Evolutionary conservation across 2,329 filamentous ascomycete species (phyloP), one percentile per base, ranked within the genome.

Genomic region (Fusarium sp.): DNA sequence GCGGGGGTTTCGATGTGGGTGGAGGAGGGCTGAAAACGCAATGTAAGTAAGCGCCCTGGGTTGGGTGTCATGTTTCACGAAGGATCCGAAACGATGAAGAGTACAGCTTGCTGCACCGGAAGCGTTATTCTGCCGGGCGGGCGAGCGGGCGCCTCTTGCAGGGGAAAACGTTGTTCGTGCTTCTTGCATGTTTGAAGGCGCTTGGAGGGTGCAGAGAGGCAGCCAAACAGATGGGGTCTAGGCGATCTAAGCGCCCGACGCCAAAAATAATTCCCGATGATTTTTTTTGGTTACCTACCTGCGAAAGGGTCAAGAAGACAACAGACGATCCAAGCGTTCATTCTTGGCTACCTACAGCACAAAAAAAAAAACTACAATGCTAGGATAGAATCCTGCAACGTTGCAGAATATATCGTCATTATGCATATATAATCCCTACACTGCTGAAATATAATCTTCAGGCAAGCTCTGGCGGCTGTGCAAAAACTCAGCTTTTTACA

Each of bases 371-470:
- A 29, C 1, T 4, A 10, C 27, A 11, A 11, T n/a, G 2, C 42
- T n/a, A n/a, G 20, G 42, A 25, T 25, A 25, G 42, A n/a, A 25
- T 46, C 42, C 23, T 59, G 54, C 33, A 49, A 46, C 20, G 56
- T n/a, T 38, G 29, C 13, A 14, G 56, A 44, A 31, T 34, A 49
- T 16, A 53, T 64, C 34, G 64, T 51, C 61, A 50, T 56, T 27
- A 34, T 25, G 51, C 56, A 53, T 40, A 31, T 1, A 20, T 16
- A 44, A 62, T 6, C 64, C 71, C 44, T 61, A 70, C 69, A 38
- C 61, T 69, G 64, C 69, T 73, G 71, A 72, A 73, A 65, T 42
- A 20, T 33, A 42, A 7, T 20, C 29, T 70, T 65, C 68, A 70
- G 67, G 68, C 64, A 53, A 55, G 49, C 53, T 40, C 38, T 33